Percentiles rank a stretch among this genome's conserved stretches.
These are phyloP conservation scores for Globisporangium megalacanthum DNA, from an alignment of 352 stramenopile genomes.

Conservation along the genomic window DNA sequence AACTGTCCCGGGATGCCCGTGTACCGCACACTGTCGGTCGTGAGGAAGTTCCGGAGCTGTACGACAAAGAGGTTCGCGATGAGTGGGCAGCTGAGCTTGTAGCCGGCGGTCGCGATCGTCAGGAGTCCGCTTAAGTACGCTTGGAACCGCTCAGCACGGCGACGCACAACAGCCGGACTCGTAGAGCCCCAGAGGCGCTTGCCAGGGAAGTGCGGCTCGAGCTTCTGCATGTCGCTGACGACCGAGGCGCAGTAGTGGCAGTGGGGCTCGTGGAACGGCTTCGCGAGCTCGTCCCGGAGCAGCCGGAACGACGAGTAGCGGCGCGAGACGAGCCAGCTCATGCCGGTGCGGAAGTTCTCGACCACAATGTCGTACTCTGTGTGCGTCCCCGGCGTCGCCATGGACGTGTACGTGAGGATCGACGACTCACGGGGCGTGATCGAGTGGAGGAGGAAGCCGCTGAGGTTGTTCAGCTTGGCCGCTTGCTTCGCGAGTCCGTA, in stretches of 20 bases:
- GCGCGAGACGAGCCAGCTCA: slow-evolving; percentile 57
- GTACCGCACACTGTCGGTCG: slow-evolving; percentile 40
- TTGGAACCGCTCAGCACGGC: slow-evolving; percentile 46
- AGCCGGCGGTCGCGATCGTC: slow-evolving; percentile 40
- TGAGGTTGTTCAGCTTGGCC: slow-evolving; percentile 35
- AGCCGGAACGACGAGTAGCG: slow-evolving; percentile 66
- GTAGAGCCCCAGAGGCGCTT: slow-evolving; percentile 60
- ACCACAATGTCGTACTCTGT: slow-evolving; percentile 67
- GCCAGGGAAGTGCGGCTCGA: slow-evolving; percentile 46
- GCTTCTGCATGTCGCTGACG: slow-evolving; percentile 31
- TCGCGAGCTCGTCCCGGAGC: slow-evolving; percentile 46
- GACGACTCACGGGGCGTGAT: slow-evolving; percentile 51
- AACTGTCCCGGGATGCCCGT: slow-evolving; percentile 27
- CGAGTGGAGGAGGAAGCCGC: slow-evolving; percentile 53
- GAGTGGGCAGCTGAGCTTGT: slow-evolving; percentile 49
- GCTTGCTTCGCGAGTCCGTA: slow-evolving; percentile 16
- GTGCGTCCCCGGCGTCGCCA: slow-evolving; percentile 33
- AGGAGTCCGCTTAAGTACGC: slow-evolving; percentile 53
- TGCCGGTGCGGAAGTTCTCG: slow-evolving; percentile 41
- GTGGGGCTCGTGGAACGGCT: slow-evolving; percentile 45
- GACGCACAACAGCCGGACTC: slow-evolving; percentile 27
- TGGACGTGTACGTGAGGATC: slow-evolving; percentile 42
- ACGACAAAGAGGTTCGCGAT: slow-evolving; percentile 43
- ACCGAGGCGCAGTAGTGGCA: slow-evolving; percentile 61
- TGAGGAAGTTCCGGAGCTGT: slow-evolving; percentile 59